Evolutionary conservation across 257 asterid genomes (phyloP), one percentile per base, ranked within the genome.

Genomic region (Solanum ossicruentum): DNA sequence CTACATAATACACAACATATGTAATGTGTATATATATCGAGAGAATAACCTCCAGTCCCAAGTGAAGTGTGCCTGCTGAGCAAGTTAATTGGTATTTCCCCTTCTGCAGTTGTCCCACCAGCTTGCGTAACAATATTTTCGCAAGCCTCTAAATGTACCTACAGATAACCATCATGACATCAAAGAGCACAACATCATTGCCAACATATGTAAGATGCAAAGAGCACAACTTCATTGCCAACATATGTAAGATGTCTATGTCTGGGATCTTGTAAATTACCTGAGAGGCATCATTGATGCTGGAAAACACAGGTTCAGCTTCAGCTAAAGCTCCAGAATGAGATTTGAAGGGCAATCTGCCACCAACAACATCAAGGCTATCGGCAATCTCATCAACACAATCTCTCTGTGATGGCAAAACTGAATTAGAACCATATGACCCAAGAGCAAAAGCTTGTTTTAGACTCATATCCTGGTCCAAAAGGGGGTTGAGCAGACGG

Each of bases 381-480:
- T 39, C 58, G 56, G 85, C 69, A 67, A 85, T 72, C 87, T 91
- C 94, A 84, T 88, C 91, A 7, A 92, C 89, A 52, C 84, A 84
- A 43, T 81, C 85, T 86, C 86, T 89, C 81, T 91, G 94, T 69
- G 90, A 89, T 32, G 82, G 91, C 71, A 84, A 93, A 83, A 91
- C 89, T 84, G 94, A 87, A 89, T 89, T 95, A 81, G 95, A 90
- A 86, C 91, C 92, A 88, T 88, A 91, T 83, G 94, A 87, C 23
- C 95, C 94, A 83, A 87, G 90, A 84, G 88, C 84, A 86, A 89
- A 87, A 6, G 94, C 88, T 73, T 86, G 91, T 85, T 86, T 84
- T 84, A 88, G 45, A 72, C 89, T 90, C 81, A 89, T 86, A 89
- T 91, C 95, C 26, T 90, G 93, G 85, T 93, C 95, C 73, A 93